These are phyloP conservation scores for Phytophthora multivora DNA, from an alignment of 352 stramenopile species.

Conservation along the genomic window DNA sequence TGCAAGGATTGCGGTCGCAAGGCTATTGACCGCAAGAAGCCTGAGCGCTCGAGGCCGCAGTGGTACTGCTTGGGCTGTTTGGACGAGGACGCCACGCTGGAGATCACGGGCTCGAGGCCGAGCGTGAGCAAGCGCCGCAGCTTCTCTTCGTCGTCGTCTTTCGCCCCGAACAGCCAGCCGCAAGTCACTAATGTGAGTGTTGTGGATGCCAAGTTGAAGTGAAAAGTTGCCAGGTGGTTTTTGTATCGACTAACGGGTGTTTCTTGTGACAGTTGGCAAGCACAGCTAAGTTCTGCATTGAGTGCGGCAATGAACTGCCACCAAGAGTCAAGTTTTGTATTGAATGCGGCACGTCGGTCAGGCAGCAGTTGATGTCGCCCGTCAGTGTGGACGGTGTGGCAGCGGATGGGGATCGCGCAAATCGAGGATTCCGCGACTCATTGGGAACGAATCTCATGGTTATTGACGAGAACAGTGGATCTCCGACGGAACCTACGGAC, in stretches of 20 bases:
- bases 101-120: conserved; percentile 56
- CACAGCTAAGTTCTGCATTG: conserved; percentile 82
- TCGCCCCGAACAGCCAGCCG: conserved; percentile 35
- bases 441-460: conserved; percentile 58
- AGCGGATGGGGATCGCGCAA: conserved; percentile 34
- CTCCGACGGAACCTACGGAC: conserved; percentile 57
- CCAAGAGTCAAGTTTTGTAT: conserved; percentile 87
- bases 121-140: conserved; percentile 63
- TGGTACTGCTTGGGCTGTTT: conserved; percentile 83
- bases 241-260: conserved; percentile 14
- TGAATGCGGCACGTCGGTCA: conserved; percentile 77
- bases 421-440: conserved; percentile 49
- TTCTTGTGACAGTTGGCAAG: conserved; percentile 51
- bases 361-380: conserved; percentile 59
- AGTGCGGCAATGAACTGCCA: conserved; percentile 83
- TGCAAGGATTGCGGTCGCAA: conserved; percentile 87
- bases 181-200: conserved; percentile 56
- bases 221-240: conserved; percentile 14
- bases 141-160: conserved; percentile 54
- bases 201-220: conserved; percentile 28
- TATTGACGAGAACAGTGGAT: conserved; percentile 76
- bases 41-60: conserved; percentile 61
- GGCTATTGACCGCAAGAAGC: conserved; percentile 65
- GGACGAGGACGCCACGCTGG: conserved; percentile 67
- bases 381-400: conserved; percentile 35